Evolutionary conservation across 345 rosid genomes (phyloP).

Genomic region (Lagerstroemia speciosa): DNA sequence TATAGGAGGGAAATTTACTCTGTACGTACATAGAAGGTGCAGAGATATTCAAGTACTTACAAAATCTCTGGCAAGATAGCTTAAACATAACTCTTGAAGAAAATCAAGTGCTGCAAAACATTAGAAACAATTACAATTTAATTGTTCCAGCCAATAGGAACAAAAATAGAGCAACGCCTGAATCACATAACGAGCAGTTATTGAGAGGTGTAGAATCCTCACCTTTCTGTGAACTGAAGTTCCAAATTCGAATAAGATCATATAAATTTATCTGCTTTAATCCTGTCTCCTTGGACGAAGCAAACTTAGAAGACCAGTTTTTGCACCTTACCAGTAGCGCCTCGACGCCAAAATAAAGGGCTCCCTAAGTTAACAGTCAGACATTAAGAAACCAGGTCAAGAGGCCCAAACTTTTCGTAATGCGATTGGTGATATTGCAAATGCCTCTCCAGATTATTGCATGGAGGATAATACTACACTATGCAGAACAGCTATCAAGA

Average conservation of each 20-base stretch:
- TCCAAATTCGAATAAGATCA: conserved; percentile 61
- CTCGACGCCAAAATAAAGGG: conserved; percentile 12
- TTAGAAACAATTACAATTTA: conserved; percentile 11
- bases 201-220: conserved; percentile 6
- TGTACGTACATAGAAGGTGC: conserved; percentile 3
- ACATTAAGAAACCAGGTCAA: neutral
- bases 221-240: conserved; percentile 58
- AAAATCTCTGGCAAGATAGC: conserved; percentile 64
- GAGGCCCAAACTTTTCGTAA: neutral
- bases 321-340: conserved; percentile 5
- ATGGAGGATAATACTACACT: neutral
- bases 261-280: conserved; percentile 26
- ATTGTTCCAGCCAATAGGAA: neutral
- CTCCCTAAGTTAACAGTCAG: conserved; percentile 14
- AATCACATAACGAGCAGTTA: neutral
- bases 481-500: neutral
- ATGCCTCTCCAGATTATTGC: neutral
- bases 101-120: conserved; percentile 49
- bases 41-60: conserved; percentile 40
- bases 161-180: neutral
- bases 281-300: conserved; percentile 24
- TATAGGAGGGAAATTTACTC: neutral
- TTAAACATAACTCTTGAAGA: conserved; percentile 45
- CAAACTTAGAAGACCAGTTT: conserved; percentile 13
- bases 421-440: neutral